A percentile compares a stretch with the other conserved stretches of the same genome.
These are phyloP conservation scores for Aspergillus tubingensis DNA, from an alignment of 2,329 filamentous ascomycete genomes.

Conservation along the genomic window DNA sequence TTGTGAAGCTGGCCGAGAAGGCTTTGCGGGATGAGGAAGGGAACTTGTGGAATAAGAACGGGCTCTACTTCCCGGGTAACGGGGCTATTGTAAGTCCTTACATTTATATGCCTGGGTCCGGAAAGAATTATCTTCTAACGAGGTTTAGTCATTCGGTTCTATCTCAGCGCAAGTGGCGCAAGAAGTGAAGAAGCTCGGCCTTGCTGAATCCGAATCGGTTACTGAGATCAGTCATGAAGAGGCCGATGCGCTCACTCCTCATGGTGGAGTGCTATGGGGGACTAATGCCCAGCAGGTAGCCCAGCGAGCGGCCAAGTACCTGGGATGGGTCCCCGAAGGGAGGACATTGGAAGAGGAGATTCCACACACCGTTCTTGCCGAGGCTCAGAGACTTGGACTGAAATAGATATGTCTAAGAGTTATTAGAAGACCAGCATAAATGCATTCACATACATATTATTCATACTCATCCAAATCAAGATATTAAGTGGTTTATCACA, in stretches of 20 bases:
- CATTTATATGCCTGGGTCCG: not conserved
- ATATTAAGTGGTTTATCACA: not conserved
- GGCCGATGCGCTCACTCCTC: conserved; percentile 25
- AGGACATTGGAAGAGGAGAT: conserved; percentile 29
- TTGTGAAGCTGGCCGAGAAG: conserved; percentile 53
- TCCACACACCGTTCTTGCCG: conserved; percentile 23
- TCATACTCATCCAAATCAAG: too few species aligned
- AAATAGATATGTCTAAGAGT: not conserved
- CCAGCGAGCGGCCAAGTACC: conserved; percentile 22
- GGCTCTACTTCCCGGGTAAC: conserved; percentile 38
- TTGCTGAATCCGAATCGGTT: conserved; percentile 23
- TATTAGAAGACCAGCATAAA: too few species aligned
- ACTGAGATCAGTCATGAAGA: conserved; percentile 25
- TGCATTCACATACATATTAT: too few species aligned
- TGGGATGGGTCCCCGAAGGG: conserved; percentile 28
- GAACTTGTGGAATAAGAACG: conserved; percentile 43
- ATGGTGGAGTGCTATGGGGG: conserved; percentile 31
- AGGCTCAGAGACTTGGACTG: conserved; percentile 22
- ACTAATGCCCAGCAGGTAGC: conserved; percentile 31
- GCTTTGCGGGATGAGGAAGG: conserved; percentile 30
- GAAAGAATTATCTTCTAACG: not conserved
- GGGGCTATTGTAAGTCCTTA: conserved; percentile 26
- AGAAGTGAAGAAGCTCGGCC: conserved; percentile 21
- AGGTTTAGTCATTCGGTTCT: conserved; percentile 25
- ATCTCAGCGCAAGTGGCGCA: conserved; percentile 26